These are phyloP conservation scores for Colletotrichum navitas DNA, from an alignment of 2,329 filamentous ascomycete species.

Conservation along the genomic window DNA sequence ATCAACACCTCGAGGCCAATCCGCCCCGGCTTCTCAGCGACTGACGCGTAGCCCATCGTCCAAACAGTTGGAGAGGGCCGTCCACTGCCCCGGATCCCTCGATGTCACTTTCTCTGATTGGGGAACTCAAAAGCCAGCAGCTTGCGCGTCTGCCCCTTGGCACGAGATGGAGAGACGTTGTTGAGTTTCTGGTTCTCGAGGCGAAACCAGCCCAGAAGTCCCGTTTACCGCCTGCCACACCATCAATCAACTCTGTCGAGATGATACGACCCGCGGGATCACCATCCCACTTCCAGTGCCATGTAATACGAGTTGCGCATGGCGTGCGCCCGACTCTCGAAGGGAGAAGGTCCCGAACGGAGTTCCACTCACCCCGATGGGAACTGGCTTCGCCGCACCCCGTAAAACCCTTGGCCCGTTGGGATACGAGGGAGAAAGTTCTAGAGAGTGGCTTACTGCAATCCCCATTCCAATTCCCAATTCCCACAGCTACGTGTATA, in stretches of 20 bases:
- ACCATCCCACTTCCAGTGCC: not conserved
- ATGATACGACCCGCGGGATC: not conserved
- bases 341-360: slow-evolving; percentile 6
- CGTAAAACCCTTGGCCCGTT: slow-evolving; percentile 4
- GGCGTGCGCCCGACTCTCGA: slow-evolving; percentile 25
- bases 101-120: not conserved
- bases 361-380: slow-evolving; percentile 30
- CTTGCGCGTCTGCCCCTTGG: slow-evolving; percentile 2
- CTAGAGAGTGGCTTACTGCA: slow-evolving; percentile 15
- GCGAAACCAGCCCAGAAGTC: not conserved
- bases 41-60: not conserved
- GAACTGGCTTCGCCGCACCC: slow-evolving; percentile 26
- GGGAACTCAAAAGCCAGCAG: slow-evolving; percentile 10
- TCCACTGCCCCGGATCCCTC: not conserved
- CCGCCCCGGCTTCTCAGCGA: not conserved
- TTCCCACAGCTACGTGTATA: not conserved
- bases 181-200: not conserved
- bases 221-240: not conserved
- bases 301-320: slow-evolving; percentile 2
- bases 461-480: not conserved
- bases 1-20: not conserved
- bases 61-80: not conserved
- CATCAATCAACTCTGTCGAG: not conserved
- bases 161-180: not conserved
- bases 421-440: slow-evolving; percentile 22